These are phyloP conservation scores for Flaveria trinervia DNA, from an alignment of 129 eudicot genomes.

Conservation along the genomic window DNA sequence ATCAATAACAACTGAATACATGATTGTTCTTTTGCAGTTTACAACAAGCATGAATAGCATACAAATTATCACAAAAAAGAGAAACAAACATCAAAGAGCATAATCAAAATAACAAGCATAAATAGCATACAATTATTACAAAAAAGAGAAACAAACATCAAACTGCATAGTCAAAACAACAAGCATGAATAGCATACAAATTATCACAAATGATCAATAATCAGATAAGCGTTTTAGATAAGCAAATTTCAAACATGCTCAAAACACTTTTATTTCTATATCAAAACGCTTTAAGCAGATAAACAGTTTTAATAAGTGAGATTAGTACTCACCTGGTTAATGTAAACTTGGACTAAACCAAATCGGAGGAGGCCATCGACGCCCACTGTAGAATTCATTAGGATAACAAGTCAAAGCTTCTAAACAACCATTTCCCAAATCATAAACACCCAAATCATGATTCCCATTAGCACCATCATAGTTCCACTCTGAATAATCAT, in stretches of 20 bases:
- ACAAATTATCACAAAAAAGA: not conserved
- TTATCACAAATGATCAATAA: no score
- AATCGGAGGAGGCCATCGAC: constrained; percentile 71
- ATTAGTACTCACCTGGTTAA: constrained; percentile 43
- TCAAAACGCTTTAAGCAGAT: not conserved
- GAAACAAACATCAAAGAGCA: not conserved
- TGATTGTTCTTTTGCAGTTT: not conserved
- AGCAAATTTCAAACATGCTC: no score
- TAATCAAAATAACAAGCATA: not conserved
- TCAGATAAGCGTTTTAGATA: not conserved
- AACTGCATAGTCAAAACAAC: not conserved
- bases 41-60: not conserved
- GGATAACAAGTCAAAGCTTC: constrained; percentile 62
- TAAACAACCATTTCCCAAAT: constrained; percentile 54
- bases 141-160: not conserved
- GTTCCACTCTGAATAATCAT: constrained; percentile 71
- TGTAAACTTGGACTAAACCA: constrained; percentile 79
- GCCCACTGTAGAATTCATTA: constrained; percentile 37
- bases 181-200: no score
- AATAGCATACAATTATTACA: not conserved
- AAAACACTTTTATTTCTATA: not conserved
- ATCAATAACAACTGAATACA: not conserved
- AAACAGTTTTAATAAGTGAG: not conserved
- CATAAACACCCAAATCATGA: constrained; percentile 77
- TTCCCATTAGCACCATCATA: constrained; percentile 61